phyloP scores from a whole-genome alignment of 2,329 filamentous ascomycete species.

The Aspergillus awamori region DNA sequence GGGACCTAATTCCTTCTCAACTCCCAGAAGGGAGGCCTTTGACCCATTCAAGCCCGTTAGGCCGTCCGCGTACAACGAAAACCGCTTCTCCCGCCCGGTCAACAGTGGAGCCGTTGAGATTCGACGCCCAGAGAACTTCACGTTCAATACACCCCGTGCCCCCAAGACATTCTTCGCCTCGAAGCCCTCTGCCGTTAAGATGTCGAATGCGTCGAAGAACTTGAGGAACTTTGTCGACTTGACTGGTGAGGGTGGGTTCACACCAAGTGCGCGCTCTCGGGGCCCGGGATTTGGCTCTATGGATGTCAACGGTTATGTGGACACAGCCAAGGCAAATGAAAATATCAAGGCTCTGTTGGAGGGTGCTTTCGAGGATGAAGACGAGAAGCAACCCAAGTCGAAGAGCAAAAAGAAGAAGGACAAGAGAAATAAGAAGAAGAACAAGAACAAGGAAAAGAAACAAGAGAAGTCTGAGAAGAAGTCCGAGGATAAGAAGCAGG shows the following conservation, averaged over 20 bases:
- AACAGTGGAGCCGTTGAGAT: slow-evolving; percentile 48
- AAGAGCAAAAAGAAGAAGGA: slow-evolving; percentile 42
- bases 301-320: slow-evolving; percentile 57
- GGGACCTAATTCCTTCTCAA: slow-evolving; percentile 21
- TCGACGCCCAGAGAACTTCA: slow-evolving; percentile 52
- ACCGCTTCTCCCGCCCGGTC: slow-evolving; percentile 25
- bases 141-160: slow-evolving; percentile 53
- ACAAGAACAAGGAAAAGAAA: slow-evolving; percentile 19
- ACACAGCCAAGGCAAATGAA: slow-evolving; percentile 53
- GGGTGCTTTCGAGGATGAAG: slow-evolving; percentile 55
- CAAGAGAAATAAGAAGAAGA: slow-evolving; percentile 23
- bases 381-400: slow-evolving; percentile 45
- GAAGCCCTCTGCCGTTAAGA: slow-evolving; percentile 42
- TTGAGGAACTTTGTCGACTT: slow-evolving; percentile 54
- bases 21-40: slow-evolving; percentile 35
- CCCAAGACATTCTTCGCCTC: slow-evolving; percentile 59
- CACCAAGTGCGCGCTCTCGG: slow-evolving; percentile 50
- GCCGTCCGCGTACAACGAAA: slow-evolving; percentile 41
- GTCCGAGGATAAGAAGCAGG: slow-evolving; percentile 24
- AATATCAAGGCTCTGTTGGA: slow-evolving; percentile 56
- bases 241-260: slow-evolving; percentile 50
- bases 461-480: slow-evolving; percentile 16
- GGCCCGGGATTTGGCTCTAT: slow-evolving; percentile 56
- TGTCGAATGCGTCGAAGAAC: slow-evolving; percentile 47
- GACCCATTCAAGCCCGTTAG: slow-evolving; percentile 45